phyloP scores from a whole-genome alignment of 225 moss, liverwort and hornwort species.

The Neckera pumila region DNA sequence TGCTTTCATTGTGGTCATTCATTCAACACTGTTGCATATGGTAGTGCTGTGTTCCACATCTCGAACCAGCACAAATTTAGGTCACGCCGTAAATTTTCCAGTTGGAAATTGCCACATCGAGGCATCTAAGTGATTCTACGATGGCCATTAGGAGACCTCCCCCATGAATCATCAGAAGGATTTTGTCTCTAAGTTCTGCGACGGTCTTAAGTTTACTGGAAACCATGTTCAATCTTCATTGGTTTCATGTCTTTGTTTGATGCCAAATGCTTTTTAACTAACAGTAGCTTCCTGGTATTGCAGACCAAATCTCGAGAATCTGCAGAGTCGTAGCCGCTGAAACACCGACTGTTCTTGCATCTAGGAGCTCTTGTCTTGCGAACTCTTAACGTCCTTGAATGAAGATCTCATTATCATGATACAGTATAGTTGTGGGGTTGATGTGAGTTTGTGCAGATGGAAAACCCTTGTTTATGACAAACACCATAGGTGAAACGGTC shows the following conservation, averaged over 20 bases:
- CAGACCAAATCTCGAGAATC: slow-evolving; percentile 1
- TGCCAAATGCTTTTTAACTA: background rate
- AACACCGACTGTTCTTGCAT: background rate
- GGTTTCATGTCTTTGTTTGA: background rate
- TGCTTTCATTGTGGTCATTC: background rate
- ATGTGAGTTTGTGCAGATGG: background rate
- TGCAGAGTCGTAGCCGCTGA: background rate
- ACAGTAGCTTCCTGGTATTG: background rate
- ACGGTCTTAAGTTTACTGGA: background rate
- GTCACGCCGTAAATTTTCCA: background rate
- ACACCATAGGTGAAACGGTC: background rate
- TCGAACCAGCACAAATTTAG: background rate
- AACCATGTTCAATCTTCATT: background rate
- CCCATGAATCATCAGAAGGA: background rate
- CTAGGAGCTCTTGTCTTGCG: background rate
- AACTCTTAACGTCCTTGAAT: background rate
- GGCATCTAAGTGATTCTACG: background rate
- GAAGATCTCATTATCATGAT: background rate
- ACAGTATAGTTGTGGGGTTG: background rate
- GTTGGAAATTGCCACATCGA: background rate
- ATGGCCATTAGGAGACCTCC: background rate
- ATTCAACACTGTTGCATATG: background rate
- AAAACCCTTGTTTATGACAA: background rate
- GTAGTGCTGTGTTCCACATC: background rate
- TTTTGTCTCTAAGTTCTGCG: background rate